phyloP scores from a whole-genome alignment of 2,329 filamentous ascomycete genomes.

The Nannizzia gypsea region DNA sequence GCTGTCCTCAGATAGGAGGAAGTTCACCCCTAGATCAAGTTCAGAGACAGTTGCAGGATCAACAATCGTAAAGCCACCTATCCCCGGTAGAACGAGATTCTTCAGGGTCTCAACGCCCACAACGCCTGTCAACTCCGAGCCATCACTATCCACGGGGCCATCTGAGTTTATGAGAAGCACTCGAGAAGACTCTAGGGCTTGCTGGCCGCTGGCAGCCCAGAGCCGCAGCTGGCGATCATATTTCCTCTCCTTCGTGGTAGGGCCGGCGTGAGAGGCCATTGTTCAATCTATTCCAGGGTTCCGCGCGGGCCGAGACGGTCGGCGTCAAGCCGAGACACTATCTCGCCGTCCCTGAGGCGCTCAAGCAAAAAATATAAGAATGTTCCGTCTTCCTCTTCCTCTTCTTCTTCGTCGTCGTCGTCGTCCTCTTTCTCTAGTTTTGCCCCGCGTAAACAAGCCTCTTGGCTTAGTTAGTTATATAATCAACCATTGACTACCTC shows the following conservation, averaged over 20 bases:
- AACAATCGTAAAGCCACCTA: slow-evolving; percentile 83
- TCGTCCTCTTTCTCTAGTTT: background rate
- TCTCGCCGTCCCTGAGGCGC: background rate
- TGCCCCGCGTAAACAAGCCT: slow-evolving; percentile 20
- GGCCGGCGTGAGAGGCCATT: slow-evolving; percentile 28
- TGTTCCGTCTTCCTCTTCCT: background rate
- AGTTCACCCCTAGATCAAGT: slow-evolving; percentile 84
- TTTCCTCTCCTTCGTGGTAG: slow-evolving; percentile 56
- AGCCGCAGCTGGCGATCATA: slow-evolving; percentile 92
- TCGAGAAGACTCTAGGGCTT: slow-evolving; percentile 78
- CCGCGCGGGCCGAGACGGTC: background rate
- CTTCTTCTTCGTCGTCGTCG: background rate
- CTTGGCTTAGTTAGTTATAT: background rate
- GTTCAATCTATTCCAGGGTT: background rate
- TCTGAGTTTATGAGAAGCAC: slow-evolving; percentile 77
- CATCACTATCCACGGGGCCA: slow-evolving; percentile 26
- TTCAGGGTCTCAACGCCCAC: slow-evolving; percentile 87
- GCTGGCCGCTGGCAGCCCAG: slow-evolving; percentile 87
- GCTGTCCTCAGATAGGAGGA: slow-evolving; percentile 75
- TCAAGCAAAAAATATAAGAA: background rate
- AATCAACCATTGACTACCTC: no score
- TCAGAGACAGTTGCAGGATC: slow-evolving; percentile 68
- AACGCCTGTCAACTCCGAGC: slow-evolving; percentile 55
- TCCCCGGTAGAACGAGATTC: slow-evolving; percentile 88
- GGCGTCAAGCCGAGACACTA: background rate